phyloP scores from a whole-genome alignment of 139 green algal species.

The Microglena sp. region DNA sequence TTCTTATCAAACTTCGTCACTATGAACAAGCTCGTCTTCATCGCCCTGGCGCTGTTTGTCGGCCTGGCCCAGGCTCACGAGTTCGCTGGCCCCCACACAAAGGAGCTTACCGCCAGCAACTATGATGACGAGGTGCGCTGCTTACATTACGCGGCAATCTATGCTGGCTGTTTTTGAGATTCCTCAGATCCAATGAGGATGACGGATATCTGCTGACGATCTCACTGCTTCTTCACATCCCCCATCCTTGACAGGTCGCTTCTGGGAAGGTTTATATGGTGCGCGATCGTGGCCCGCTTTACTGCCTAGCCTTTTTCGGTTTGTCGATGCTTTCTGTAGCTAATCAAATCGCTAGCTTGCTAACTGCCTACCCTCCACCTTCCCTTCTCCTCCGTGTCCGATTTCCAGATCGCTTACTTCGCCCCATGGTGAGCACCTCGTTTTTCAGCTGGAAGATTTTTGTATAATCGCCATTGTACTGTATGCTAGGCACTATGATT shows the following conservation, averaged over 20 bases:
- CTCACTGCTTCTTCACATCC: not conserved
- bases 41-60: too few relatives aligned
- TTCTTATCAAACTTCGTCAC: too few relatives aligned
- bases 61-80: too few relatives aligned
- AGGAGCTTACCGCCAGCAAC: slow-evolving; percentile 13
- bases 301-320: slow-evolving; percentile 21
- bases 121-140: slow-evolving; percentile 20
- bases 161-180: not conserved
- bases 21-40: too few relatives aligned
- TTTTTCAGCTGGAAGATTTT: slow-evolving; percentile 1
- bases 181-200: not conserved
- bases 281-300: not conserved
- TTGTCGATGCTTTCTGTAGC: not conserved
- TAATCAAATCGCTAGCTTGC: not conserved
- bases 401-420: slow-evolving; percentile 34
- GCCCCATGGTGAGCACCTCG: slow-evolving; percentile 64
- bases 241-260: slow-evolving; percentile 11
- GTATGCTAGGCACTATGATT: not conserved
- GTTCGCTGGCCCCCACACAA: slow-evolving; percentile 10
- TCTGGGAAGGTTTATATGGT: slow-evolving; percentile 36
- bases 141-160: not conserved
- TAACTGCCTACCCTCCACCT: not conserved
- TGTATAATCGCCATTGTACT: too few relatives aligned
- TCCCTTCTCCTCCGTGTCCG: not conserved
- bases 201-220: not conserved